Evolutionary conservation across 352 stramenopile species (phyloP), one percentile per base, ranked within the genome.

Genomic region (Phytophthora pinifolia): DNA sequence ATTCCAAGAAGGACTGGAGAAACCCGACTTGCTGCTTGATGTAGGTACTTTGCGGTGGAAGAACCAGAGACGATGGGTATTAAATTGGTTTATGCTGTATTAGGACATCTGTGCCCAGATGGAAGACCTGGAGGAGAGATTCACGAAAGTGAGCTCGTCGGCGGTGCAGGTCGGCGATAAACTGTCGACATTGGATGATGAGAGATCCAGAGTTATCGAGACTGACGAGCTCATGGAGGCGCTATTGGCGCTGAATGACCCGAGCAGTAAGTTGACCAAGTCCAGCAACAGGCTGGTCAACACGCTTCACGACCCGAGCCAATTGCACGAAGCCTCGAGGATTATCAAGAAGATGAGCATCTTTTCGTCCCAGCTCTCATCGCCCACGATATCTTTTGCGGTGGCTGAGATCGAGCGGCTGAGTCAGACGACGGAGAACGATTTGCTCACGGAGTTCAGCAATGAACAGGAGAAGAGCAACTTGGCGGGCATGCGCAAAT

Each of bases 141-240:
- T 93, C 54, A 87, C 80, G 14, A 93, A 93, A 72, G 80, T 93
- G 48, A 93, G 83, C 44, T 88, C 81, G n/a, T 84, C 83, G 0
- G 83, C 83, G 7, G 73, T 93, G 15, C 62, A 83, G 9, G 87
- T 93, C 36, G 83, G 83, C 27, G 80, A 91, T 44, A 68, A 67
- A n/a, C 51, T 93, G 8, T 69, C 79, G 14, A 72, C 65, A 12
- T 62, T 93, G 37, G 80, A 93, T 49, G 68, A 73, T 10, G 83
- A 93, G 37, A 63, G 80, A 22, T 74, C 65, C 4, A 75, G 79
- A 15, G 83, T 87, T 25, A 56, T 90, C 13, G 80, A 93, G 50
- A 91, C 83, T 6, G 76, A 90, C 37, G 83, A 93, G 37, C 59
- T 91, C 30, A 82, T 91, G 68, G 80, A 93, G 39, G 83, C 80